Percentiles rank a stretch among this genome's conserved stretches.
phyloP scores from a whole-genome alignment of 352 stramenopile genomes.

The Globisporangium mamillatum region DNA sequence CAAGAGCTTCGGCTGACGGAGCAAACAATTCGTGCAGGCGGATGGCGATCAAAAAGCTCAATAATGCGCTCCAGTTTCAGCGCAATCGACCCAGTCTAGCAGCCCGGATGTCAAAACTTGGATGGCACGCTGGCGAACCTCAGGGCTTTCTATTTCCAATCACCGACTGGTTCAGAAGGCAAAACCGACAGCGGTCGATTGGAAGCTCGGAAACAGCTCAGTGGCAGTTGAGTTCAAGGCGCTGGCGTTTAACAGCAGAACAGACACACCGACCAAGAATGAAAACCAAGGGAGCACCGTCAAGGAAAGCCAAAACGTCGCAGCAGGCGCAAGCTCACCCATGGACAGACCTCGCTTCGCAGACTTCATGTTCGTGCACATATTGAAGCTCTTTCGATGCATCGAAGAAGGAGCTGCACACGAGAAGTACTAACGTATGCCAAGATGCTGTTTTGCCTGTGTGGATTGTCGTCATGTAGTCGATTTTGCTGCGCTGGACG shows the following conservation, averaged over 20 bases:
- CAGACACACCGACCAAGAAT: neutral
- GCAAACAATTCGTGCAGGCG: too few species aligned
- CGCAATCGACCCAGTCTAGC: neutral
- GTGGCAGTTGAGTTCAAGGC: neutral
- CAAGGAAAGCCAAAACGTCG: slow-evolving; percentile 23
- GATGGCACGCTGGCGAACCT: neutral
- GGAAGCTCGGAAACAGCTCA: neutral
- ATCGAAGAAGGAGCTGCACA: neutral
- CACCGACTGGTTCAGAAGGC: neutral
- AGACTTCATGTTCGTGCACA: slow-evolving; percentile 33
- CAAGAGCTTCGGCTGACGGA: neutral
- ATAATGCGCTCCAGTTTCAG: neutral
- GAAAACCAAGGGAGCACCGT: neutral
- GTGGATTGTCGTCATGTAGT: slow-evolving; percentile 22
- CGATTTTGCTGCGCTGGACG: slow-evolving; percentile 29
- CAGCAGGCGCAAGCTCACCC: slow-evolving; percentile 24
- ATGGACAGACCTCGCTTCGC: slow-evolving; percentile 31
- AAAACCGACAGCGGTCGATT: neutral
- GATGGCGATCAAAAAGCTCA: neutral
- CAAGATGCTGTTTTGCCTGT: neutral
- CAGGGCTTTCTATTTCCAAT: neutral
- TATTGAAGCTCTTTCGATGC: neutral
- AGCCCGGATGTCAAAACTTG: neutral
- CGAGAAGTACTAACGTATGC: neutral
- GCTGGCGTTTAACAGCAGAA: neutral